A percentile compares a stretch with the other conserved stretches of the same genome.
Evolutionary conservation across 129 eudicot species (phyloP).

Genomic region (Flaveria sonorensis): DNA sequence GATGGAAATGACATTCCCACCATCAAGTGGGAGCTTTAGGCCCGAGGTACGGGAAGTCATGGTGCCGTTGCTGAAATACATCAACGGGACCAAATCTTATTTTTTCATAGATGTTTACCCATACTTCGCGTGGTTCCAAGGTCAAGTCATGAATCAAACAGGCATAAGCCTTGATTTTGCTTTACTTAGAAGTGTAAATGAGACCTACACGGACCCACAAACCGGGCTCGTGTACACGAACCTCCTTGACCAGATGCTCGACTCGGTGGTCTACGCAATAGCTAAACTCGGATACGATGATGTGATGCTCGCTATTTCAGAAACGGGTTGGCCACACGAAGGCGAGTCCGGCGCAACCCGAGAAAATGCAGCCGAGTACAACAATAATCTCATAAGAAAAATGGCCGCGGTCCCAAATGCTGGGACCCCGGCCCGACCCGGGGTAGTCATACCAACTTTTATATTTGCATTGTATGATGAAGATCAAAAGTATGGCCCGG

Average conservation of each 20-base stretch:
- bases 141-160: slow-evolving; percentile 37
- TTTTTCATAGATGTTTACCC: slow-evolving; percentile 70
- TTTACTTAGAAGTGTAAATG: slow-evolving; percentile 39
- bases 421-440: slow-evolving; percentile 87
- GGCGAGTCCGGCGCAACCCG: slow-evolving; percentile 79
- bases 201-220: slow-evolving; percentile 50
- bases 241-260: slow-evolving; percentile 85
- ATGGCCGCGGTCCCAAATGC: slow-evolving; percentile 40
- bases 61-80: slow-evolving; percentile 46
- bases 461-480: slow-evolving; percentile 70
- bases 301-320: slow-evolving; percentile 53
- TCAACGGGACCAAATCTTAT: slow-evolving; percentile 51
- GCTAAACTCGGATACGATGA: slow-evolving; percentile 50
- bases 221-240: slow-evolving; percentile 57
- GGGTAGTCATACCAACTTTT: slow-evolving; percentile 60
- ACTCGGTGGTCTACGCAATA: slow-evolving; percentile 72
- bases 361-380: slow-evolving; percentile 77
- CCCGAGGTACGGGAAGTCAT: slow-evolving; percentile 42
- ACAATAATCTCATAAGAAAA: slow-evolving; percentile 54
- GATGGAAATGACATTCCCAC: slow-evolving; percentile 59
- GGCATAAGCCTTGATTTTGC: slow-evolving; percentile 58
- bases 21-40: slow-evolving; percentile 58
- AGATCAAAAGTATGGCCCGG: slow-evolving; percentile 60
- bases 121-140: slow-evolving; percentile 56
- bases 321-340: slow-evolving; percentile 87